Base-by-base conservation (phyloP, 192 early-diverging fungal genomes). In the Backusella liffmaniae region DNA sequence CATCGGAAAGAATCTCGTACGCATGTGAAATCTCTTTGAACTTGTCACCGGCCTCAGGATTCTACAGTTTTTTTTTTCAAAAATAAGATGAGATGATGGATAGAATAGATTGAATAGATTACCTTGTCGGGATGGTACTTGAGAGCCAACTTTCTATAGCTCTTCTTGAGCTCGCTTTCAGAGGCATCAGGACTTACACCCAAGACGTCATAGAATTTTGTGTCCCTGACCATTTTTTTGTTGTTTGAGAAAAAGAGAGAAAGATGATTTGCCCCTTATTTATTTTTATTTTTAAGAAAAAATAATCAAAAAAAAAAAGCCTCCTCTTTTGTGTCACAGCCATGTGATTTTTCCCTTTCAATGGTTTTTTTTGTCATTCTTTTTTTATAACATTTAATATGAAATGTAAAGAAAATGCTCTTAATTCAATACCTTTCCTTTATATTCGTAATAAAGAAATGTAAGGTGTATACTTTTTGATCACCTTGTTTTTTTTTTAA, bases 1-100 rank as follows among this genome's bases (percentile, higher is more conserved):
- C 56, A 83, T 99, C 97, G 15, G 95, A 96, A 32, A 99, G 91
- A 69, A 95, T 90, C 80, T 99, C 97, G 80, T 97, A 99, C 10
- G 98, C 97, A 82, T 98, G 96, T 56, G 95, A 96, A 76, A 99
- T 96, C 73, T 99, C 97, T 85, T 99, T 98, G 89, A 99, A 99
- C 81, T 91, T 91, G 37, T 97, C 96, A 65, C 89, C 93, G 41
- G 94, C 93, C 56, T 91, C 88, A 41, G 94, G 92, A 88, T 96
- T 96, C 94, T 95, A 77, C 3, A 5, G 26, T 26, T 26, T 26
- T 26, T 26, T 26, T 26, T 26, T n/a, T 73, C 10, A 29, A 15
- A 32, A 21, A 53, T 21, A 34, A 32, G 5, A 35, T 16, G 34
- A 51, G 26, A 75, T 75, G 67, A 37, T 68, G 34, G 37, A 30